Conservation (phyloP, 495 filamentous ascomycete species). For the Aspergillus egyptiacus region DNA sequence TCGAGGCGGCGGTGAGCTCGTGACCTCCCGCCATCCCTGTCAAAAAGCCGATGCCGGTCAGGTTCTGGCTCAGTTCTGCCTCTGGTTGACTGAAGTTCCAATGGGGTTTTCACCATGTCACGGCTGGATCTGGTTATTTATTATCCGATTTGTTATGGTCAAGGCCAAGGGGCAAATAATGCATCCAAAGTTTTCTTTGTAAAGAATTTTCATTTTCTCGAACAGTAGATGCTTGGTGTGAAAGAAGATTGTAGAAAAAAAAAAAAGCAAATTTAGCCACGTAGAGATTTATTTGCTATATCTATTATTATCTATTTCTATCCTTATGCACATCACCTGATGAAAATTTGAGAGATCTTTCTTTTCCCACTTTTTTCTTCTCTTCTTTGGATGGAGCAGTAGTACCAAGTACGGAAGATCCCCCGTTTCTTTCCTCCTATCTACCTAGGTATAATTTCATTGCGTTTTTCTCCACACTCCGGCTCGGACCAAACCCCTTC, state of each 20-base stretch:
- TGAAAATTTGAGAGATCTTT: slow-evolving; percentile 4
- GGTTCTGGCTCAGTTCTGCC: background rate
- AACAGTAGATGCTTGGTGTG: no score
- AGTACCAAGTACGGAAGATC: no score
- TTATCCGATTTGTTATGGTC: slow-evolving; percentile 9
- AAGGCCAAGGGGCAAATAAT: slow-evolving; percentile 13
- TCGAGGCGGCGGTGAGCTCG: slow-evolving; percentile 5
- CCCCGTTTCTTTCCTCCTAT: slow-evolving; percentile 12
- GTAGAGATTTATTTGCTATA: slow-evolving; percentile 9
- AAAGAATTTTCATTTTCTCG: no score
- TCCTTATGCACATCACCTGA: slow-evolving; percentile 2
- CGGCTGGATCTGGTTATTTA: background rate
- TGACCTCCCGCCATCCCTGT: background rate
- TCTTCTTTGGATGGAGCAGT: background rate
- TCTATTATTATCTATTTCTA: background rate
- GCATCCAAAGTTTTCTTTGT: no score
- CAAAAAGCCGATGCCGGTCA: slow-evolving; percentile 5
- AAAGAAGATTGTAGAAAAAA: slow-evolving; percentile 4
- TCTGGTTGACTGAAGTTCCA: background rate
- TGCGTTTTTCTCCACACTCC: slow-evolving; percentile 13
- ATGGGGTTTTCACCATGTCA: no score
- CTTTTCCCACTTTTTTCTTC: background rate
- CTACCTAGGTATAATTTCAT: background rate
- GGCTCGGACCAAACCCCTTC: slow-evolving; percentile 20
- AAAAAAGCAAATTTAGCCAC: slow-evolving; percentile 9